Percentiles rank a stretch among this genome's conserved stretches.
phyloP scores from a whole-genome alignment of 2,329 filamentous ascomycete species.

The Pezicula neosporulosa region DNA sequence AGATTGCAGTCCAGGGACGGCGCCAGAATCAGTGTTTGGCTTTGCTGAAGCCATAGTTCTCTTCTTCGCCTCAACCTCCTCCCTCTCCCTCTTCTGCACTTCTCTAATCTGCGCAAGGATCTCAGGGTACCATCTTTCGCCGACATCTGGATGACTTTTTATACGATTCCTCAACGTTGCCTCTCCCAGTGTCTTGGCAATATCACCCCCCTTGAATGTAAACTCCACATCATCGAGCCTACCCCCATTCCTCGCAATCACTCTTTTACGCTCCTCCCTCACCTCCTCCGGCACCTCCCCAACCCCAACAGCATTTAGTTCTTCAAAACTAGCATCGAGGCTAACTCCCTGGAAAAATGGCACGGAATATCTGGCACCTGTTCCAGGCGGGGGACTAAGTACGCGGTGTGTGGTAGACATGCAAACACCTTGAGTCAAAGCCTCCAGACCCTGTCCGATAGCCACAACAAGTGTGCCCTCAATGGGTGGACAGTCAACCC shows the following conservation, averaged over 20 bases:
- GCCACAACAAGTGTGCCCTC: slow-evolving; percentile 78
- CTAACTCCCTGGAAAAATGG: slow-evolving; percentile 88
- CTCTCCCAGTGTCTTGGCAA: slow-evolving; percentile 66
- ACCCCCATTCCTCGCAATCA: slow-evolving; percentile 52
- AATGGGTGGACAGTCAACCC: slow-evolving; percentile 80
- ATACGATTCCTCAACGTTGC: slow-evolving; percentile 80
- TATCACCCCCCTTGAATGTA: slow-evolving; percentile 70
- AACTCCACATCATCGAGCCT: slow-evolving; percentile 78
- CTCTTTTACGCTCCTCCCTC: slow-evolving; percentile 54
- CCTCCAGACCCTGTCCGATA: slow-evolving; percentile 84
- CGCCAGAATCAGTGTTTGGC: no score
- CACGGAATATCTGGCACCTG: slow-evolving; percentile 72
- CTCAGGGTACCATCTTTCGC: slow-evolving; percentile 75
- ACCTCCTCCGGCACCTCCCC: slow-evolving; percentile 56
- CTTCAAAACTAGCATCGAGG: slow-evolving; percentile 73
- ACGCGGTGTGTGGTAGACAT: slow-evolving; percentile 81
- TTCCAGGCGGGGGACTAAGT: slow-evolving; percentile 65
- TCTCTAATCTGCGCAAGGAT: slow-evolving; percentile 49
- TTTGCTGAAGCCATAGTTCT: slow-evolving; percentile 5
- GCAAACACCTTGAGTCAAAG: slow-evolving; percentile 79
- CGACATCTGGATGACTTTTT: slow-evolving; percentile 85
- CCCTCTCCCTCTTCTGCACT: slow-evolving; percentile 47
- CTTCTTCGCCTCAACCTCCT: slow-evolving; percentile 23
- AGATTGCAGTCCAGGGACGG: slow-evolving; percentile 8
- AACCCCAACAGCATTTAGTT: slow-evolving; percentile 43